A percentile compares a stretch with the other conserved stretches of the same genome.
phyloP scores from a whole-genome alignment of 306 rosid genomes.

The Dryas drummondii region DNA sequence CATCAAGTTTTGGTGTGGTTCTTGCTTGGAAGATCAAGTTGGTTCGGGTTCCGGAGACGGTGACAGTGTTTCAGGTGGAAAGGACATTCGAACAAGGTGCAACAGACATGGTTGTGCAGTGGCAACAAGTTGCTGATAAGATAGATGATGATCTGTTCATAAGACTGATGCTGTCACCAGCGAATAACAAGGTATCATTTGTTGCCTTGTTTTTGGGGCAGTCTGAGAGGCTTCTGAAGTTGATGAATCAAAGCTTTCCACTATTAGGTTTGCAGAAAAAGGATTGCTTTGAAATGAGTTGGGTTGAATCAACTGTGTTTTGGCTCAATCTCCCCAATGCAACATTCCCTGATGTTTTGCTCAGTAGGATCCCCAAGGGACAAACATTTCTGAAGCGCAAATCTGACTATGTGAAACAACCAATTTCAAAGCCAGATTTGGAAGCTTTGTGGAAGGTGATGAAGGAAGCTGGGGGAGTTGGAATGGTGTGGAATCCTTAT shows the following conservation, averaged over 20 bases:
- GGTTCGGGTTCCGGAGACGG: slow-evolving; percentile 44
- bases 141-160: slow-evolving; percentile 51
- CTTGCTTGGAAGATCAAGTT: slow-evolving; percentile 44
- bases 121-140: slow-evolving; percentile 51
- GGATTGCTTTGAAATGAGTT: slow-evolving; percentile 34
- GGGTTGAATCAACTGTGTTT: slow-evolving; percentile 31
- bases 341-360: slow-evolving; percentile 21
- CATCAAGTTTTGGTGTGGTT: slow-evolving; percentile 62
- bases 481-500: slow-evolving; percentile 28
- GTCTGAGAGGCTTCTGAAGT: neutral
- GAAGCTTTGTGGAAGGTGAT: slow-evolving; percentile 32
- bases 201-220: slow-evolving; percentile 25
- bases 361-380: neutral
- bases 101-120: slow-evolving; percentile 24
- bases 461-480: neutral
- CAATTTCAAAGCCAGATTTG: slow-evolving; percentile 29
- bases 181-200: slow-evolving; percentile 4
- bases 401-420: slow-evolving; percentile 34
- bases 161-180: slow-evolving; percentile 29
- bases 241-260: slow-evolving; percentile 26
- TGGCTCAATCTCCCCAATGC: slow-evolving; percentile 10
- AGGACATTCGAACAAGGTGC: slow-evolving; percentile 38
- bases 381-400: slow-evolving; percentile 2
- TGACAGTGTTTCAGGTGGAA: slow-evolving; percentile 43
- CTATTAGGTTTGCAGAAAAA: slow-evolving; percentile 16